Conservation (phyloP, 1,139 yeast species). For the Yamadazyma atmosphaerica region DNA sequence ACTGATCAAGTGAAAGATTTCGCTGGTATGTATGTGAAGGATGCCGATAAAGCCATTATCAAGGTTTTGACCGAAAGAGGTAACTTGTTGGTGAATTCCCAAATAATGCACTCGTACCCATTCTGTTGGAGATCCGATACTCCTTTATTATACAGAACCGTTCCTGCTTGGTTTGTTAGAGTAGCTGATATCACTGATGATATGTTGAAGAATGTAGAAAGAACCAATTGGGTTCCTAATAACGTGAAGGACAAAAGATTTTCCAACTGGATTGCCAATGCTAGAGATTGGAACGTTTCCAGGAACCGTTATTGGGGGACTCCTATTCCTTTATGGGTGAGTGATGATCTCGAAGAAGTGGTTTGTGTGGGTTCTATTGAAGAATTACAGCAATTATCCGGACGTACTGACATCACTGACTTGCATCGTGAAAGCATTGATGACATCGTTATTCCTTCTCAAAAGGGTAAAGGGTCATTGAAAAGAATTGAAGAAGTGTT, state of each 20-base stretch:
- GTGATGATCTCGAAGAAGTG: conserved; percentile 89
- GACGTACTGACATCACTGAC: conserved; percentile 77
- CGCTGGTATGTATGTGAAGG: conserved; percentile 87
- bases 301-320: conserved; percentile 99
- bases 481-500: conserved; percentile 96
- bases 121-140: conserved; percentile 99
- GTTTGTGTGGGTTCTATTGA: conserved; percentile 91
- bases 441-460: conserved; percentile 90
- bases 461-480: conserved; percentile 81
- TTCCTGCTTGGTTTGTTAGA: conserved; percentile 98
- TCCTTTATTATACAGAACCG: conserved; percentile 91
- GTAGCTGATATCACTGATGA: conserved; percentile 83
- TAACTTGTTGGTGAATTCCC: conserved; percentile 71
- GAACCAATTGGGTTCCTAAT: conserved; percentile 93
- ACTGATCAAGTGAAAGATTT: conserved; percentile 72
- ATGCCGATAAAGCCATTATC: conserved; percentile 90
- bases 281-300: conserved; percentile 98
- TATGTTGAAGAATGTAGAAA: conserved; percentile 82
- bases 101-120: conserved; percentile 94
- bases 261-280: conserved; percentile 96
- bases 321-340: conserved; percentile 96
- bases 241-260: conserved; percentile 91
- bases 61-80: conserved; percentile 80
- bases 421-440: conserved; percentile 94
- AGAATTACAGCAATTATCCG: conserved; percentile 82